These are phyloP conservation scores for Suillus paluster DNA, from an alignment of 768 basidiomycete genomes.

Conservation along the genomic window DNA sequence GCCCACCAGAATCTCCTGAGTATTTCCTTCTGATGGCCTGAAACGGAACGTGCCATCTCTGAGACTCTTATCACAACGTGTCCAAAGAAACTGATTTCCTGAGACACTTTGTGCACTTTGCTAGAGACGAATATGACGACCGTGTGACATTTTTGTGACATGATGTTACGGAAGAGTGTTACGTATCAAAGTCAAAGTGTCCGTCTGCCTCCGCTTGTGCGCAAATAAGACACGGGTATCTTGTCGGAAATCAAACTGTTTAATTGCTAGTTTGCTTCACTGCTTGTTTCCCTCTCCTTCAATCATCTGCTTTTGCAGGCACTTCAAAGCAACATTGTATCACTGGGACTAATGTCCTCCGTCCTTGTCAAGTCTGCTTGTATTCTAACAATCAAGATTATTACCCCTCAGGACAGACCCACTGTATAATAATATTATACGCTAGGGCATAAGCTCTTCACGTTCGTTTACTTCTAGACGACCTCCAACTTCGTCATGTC, in stretches of 20 bases:
- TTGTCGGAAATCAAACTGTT: conserved; percentile 11
- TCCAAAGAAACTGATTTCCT: background rate
- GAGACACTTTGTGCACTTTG: background rate
- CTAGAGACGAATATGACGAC: background rate
- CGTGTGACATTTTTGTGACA: conserved; percentile 5
- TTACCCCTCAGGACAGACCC: conserved; percentile 8
- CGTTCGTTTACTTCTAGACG: background rate
- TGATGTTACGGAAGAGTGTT: background rate
- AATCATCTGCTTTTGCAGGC: background rate
- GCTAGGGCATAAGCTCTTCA: conserved; percentile 6
- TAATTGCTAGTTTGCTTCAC: background rate
- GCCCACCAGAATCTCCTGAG: background rate
- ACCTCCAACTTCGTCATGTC: conserved; percentile 21
- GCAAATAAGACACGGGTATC: conserved; percentile 13
- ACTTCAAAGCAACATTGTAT: background rate
- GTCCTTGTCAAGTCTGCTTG: background rate
- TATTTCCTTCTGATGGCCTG: background rate
- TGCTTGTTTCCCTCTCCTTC: conserved; percentile 7
- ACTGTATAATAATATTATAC: conserved; percentile 10
- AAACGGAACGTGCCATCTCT: background rate
- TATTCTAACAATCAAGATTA: conserved; percentile 6
- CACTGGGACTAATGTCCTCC: conserved; percentile 6
- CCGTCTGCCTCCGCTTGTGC: conserved; percentile 4
- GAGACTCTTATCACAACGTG: background rate
- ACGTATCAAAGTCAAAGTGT: conserved; percentile 12